These are phyloP conservation scores for Dipodascopsis uninucleata DNA, from an alignment of 805 yeast species.

Conservation along the genomic window DNA sequence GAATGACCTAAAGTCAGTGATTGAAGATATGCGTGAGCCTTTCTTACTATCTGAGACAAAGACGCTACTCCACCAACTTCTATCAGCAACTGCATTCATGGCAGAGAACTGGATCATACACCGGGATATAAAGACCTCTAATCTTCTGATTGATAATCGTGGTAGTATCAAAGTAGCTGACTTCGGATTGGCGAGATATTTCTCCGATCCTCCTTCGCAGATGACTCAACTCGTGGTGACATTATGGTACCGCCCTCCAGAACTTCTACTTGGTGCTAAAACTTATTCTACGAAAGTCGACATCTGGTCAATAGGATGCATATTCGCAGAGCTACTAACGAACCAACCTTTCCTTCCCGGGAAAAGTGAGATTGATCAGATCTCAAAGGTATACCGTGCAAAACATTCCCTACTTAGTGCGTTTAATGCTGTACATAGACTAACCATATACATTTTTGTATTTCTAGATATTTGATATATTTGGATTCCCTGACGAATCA, in stretches of 20 bases:
- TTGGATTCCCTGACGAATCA: slow-evolving; percentile 43
- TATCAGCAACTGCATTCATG: slow-evolving; percentile 30
- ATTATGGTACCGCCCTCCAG: slow-evolving; percentile 54
- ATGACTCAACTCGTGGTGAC: slow-evolving; percentile 43
- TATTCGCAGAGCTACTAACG: slow-evolving; percentile 49
- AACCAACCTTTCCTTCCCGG: slow-evolving; percentile 47
- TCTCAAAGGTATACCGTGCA: slow-evolving; percentile 25
- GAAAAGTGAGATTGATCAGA: slow-evolving; percentile 46
- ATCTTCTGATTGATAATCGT: slow-evolving; percentile 29
- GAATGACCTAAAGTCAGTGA: slow-evolving; percentile 32
- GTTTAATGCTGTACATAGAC: neutral
- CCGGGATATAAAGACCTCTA: slow-evolving; percentile 34
- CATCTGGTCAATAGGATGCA: slow-evolving; percentile 60
- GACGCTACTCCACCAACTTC: slow-evolving; percentile 32
- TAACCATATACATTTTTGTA: neutral
- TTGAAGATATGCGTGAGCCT: slow-evolving; percentile 31
- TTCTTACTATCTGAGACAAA: slow-evolving; percentile 34
- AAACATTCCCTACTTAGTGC: neutral
- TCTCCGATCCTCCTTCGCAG: slow-evolving; percentile 27
- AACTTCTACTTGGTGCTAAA: slow-evolving; percentile 47
- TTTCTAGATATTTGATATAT: slow-evolving; percentile 40
- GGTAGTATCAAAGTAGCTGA: slow-evolving; percentile 33
- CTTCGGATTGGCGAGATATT: slow-evolving; percentile 55
- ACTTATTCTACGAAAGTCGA: slow-evolving; percentile 40
- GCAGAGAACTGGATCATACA: slow-evolving; percentile 32